phyloP scores from a whole-genome alignment of 768 basidiomycete species.

The Astraeus odoratus region DNA sequence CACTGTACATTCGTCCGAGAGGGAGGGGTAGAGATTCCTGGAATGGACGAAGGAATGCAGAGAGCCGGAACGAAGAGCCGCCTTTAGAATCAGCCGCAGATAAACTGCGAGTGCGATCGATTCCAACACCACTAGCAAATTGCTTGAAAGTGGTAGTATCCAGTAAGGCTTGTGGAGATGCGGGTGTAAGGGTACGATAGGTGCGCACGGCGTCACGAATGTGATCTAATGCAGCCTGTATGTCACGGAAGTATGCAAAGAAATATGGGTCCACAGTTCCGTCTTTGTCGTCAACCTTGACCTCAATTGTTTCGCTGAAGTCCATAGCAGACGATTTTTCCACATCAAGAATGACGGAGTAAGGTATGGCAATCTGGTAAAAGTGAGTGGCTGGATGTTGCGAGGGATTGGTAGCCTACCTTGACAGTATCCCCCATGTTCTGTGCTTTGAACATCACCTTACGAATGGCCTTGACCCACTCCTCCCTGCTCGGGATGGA shows the following conservation, averaged over 20 bases:
- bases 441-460: slow-evolving; percentile 92
- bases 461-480: slow-evolving; percentile 94
- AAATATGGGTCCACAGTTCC: slow-evolving; percentile 85
- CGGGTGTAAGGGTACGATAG: slow-evolving; percentile 32
- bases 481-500: slow-evolving; percentile 81
- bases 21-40: slow-evolving; percentile 45
- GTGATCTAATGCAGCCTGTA: slow-evolving; percentile 67
- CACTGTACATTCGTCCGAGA: slow-evolving; percentile 24
- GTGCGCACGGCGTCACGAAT: slow-evolving; percentile 72
- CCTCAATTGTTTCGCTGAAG: slow-evolving; percentile 93
- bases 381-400: slow-evolving; percentile 5
- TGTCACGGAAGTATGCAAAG: slow-evolving; percentile 89
- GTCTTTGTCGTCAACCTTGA: slow-evolving; percentile 79
- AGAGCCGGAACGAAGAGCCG: slow-evolving; percentile 51
- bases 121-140: slow-evolving; percentile 13
- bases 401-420: slow-evolving; percentile 31
- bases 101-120: slow-evolving; percentile 37
- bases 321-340: slow-evolving; percentile 87
- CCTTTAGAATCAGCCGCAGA: slow-evolving; percentile 28
- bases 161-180: slow-evolving; percentile 32
- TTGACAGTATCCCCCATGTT: slow-evolving; percentile 96
- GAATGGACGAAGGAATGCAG: slow-evolving; percentile 62
- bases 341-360: slow-evolving; percentile 82
- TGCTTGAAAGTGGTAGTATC: slow-evolving; percentile 52
- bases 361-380: slow-evolving; percentile 83